phyloP scores from a whole-genome alignment of 1,139 yeast genomes.

The Protomyces lactucae-debilis region DNA sequence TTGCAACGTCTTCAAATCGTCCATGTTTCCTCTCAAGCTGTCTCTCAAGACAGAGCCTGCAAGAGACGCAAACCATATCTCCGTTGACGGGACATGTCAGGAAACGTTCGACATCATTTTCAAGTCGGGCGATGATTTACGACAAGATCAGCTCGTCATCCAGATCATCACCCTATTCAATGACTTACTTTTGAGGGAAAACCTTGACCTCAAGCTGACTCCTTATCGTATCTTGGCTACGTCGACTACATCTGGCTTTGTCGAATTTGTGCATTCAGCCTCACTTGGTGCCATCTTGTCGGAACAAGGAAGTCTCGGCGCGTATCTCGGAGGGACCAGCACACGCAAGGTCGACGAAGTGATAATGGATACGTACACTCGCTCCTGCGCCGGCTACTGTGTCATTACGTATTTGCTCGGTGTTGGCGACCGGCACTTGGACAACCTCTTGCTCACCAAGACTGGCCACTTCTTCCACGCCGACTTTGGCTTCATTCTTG shows the following conservation, averaged over 20 bases:
- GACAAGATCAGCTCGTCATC: constrained; percentile 93
- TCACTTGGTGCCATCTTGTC: constrained; percentile 78
- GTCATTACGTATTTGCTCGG: constrained; percentile 92
- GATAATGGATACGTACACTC: constrained; percentile 88
- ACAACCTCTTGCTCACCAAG: constrained; percentile 66
- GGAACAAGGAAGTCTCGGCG: constrained; percentile 59
- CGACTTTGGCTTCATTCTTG: constrained; percentile 93
- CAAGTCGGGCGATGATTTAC: constrained; percentile 89
- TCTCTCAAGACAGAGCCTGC: constrained; percentile 71
- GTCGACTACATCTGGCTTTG: constrained; percentile 82
- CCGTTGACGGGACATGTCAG: constrained; percentile 70
- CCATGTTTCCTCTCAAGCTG: constrained; percentile 36
- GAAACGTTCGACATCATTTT: constrained; percentile 74
- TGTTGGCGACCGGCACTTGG: constrained; percentile 95
- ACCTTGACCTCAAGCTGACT: constrained; percentile 76
- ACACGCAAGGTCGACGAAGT: constrained; percentile 56
- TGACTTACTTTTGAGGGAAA: constrained; percentile 78
- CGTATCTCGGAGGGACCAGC: constrained; percentile 46
- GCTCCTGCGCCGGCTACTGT: constrained; percentile 96
- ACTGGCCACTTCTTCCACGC: constrained; percentile 62
- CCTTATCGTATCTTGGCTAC: constrained; percentile 92
- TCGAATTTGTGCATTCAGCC: constrained; percentile 87
- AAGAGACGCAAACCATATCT: constrained; percentile 51
- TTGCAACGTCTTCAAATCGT: constrained; percentile 21
- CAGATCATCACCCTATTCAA: constrained; percentile 92